These are phyloP conservation scores for Cajanus cajan DNA, from an alignment of 306 rosid genomes.

Conservation along the genomic window DNA sequence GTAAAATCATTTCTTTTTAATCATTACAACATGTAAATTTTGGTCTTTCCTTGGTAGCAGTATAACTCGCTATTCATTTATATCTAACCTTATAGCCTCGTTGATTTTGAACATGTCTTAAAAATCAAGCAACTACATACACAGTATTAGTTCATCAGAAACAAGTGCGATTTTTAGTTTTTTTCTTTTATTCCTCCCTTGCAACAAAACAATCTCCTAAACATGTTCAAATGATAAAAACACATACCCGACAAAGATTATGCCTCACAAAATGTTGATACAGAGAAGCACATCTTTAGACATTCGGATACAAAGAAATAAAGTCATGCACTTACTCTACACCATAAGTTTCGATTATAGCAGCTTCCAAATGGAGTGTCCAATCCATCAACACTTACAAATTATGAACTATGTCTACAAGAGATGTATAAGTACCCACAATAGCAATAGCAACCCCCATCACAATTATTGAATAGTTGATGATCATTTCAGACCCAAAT, in stretches of 20 bases:
- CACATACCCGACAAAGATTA: background rate
- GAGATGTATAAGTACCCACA: conserved; percentile 60
- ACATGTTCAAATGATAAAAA: background rate
- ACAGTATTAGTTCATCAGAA: too few species aligned
- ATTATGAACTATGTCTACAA: conserved; percentile 42
- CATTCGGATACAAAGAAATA: background rate
- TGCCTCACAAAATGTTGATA: background rate
- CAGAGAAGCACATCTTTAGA: background rate
- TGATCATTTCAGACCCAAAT: conserved; percentile 43
- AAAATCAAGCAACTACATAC: too few species aligned
- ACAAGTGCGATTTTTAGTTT: background rate
- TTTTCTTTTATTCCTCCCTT: background rate
- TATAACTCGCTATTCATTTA: too few species aligned
- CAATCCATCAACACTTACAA: conserved; percentile 14
- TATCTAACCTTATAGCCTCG: too few species aligned
- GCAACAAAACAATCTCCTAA: background rate
- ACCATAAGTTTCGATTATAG: background rate
- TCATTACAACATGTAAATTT: too few species aligned
- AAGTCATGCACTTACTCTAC: too few species aligned
- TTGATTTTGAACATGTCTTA: too few species aligned
- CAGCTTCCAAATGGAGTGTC: background rate
- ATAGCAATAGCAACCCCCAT: conserved; percentile 50
- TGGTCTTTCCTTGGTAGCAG: too few species aligned
- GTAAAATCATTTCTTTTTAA: too few species aligned
- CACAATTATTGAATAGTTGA: conserved; percentile 36